Evolutionary conservation across 192 early-diverging fungal genomes (phyloP).

Genomic region (Coemansia umbellata): DNA sequence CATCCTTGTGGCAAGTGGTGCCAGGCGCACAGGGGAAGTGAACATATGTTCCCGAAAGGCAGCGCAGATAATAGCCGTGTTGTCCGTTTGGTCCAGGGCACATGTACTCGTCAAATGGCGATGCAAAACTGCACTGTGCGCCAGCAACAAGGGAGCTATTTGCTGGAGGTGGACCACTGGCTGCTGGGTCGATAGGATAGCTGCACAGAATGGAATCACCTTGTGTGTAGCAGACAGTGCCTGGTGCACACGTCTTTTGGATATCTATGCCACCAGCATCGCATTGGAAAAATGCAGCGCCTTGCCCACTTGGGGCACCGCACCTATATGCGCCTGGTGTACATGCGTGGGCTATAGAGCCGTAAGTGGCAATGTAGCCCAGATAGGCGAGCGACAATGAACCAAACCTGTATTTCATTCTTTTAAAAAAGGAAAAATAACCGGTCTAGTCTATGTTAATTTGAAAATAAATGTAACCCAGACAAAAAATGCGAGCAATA

Average conservation of each 20-base stretch:
- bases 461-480: no score
- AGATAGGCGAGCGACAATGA: background rate
- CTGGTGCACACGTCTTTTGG: conserved; percentile 36
- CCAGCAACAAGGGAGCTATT: conserved; percentile 13
- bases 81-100: conserved; percentile 37
- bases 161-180: conserved; percentile 18
- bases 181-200: conserved; percentile 22
- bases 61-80: conserved; percentile 37
- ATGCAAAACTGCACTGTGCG: conserved; percentile 24
- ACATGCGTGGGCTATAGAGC: conserved; percentile 4
- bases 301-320: conserved; percentile 24
- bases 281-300: conserved; percentile 31
- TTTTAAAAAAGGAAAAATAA: background rate
- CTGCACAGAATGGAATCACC: conserved; percentile 40
- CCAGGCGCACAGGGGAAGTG: conserved; percentile 42
- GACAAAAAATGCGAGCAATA: no score
- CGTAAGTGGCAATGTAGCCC: background rate
- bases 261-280: conserved; percentile 25
- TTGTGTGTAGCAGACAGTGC: conserved; percentile 42
- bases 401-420: conserved; percentile 2
- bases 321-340: conserved; percentile 37
- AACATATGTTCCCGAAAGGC: conserved; percentile 36
- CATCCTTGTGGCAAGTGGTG: conserved; percentile 34
- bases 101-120: conserved; percentile 41
- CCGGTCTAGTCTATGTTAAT: no score